Base-by-base conservation (phyloP, 208 protist species). In the Wallacemonas collosoma region DNA sequence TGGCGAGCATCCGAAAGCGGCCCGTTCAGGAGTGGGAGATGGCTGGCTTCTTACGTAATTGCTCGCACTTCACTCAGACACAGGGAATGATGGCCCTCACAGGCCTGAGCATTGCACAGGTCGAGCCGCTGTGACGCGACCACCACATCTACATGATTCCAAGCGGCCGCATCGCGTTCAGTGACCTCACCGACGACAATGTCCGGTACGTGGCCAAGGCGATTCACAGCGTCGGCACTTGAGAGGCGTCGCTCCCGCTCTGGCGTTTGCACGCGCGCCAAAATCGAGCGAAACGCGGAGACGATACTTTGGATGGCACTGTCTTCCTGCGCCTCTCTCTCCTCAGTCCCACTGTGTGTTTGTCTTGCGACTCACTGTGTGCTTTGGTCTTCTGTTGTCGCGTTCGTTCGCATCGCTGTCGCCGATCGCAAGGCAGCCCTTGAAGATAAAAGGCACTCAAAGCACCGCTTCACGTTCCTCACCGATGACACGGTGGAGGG, bases 51-150 rank as follows among this genome's bases (percentile, higher is more conserved):
- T 83, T 81, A 8, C 78, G 85, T 14, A 79, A 90, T 50, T 99
- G 97, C 96, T 72, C 70, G 36, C 98, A 99, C 77, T 90, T 99
- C 38, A 88, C 90, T 58, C 78, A 86, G 5, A 97, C 98, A 72
- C 93, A 97, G 45, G 98, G 98, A 65, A 99, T 99, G 98, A 99
- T 99, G 84, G 95, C 93, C 40, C 98, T 93, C 80, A 93, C 93
- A 1, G 97, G 98, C 40, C 84, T 99, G n/a, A 94, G 73, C 62
- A 76, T 80, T 74, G 79, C 81, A 43, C 80, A 97, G 80, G 91
- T 93, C 48, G 41, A 53, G 7, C 56, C 9, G 57, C 69, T 93
- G 65, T 73, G 75, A 48, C 57, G 73, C 43, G 75, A 89, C 71
- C 82, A 91, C 72, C 84, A 92, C 77, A 72, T 96, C 26, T 96